These are phyloP conservation scores for Tephrocybe sp. DNA, from an alignment of 768 basidiomycete genomes.

Conservation along the genomic window DNA sequence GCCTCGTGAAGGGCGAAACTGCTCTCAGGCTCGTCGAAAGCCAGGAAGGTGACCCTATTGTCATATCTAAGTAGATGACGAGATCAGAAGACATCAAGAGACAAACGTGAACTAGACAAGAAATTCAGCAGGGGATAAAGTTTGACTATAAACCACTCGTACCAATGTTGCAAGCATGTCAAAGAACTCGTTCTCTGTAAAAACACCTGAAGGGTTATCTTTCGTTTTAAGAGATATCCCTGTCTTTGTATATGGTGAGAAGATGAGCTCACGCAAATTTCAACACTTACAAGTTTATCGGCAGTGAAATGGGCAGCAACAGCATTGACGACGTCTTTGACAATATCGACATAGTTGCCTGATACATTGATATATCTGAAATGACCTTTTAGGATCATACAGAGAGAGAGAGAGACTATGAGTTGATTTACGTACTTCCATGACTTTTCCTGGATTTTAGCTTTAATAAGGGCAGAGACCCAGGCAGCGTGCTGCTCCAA, in stretches of 20 bases:
- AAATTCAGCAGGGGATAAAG: too few species aligned
- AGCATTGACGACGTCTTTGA: conserved; percentile 47
- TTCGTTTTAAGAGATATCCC: conserved; percentile 47
- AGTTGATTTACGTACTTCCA: conserved; percentile 19
- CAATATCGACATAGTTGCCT: conserved; percentile 43
- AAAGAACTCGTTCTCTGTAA: conserved; percentile 45
- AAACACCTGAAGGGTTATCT: conserved; percentile 39
- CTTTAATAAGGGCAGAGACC: conserved; percentile 24
- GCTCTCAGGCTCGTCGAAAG: conserved; percentile 29
- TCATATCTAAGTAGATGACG: background rate
- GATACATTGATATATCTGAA: conserved; percentile 26
- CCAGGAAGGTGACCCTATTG: conserved; percentile 22
- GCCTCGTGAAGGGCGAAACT: conserved; percentile 28
- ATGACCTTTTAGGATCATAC: background rate
- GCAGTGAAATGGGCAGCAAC: conserved; percentile 39
- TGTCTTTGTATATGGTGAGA: conserved; percentile 21
- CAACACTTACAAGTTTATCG: conserved; percentile 34
- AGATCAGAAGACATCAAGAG: too few species aligned
- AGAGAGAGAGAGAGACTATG: background rate
- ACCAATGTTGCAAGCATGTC: conserved; percentile 38
- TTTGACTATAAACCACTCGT: too few species aligned
- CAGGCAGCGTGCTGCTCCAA: conserved; percentile 17
- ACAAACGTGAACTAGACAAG: too few species aligned
- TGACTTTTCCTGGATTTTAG: conserved; percentile 28
- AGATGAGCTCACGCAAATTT: too few species aligned